Evolutionary conservation across 1,139 yeast genomes (phyloP).

Genomic region (Blastobotrys persicus): DNA sequence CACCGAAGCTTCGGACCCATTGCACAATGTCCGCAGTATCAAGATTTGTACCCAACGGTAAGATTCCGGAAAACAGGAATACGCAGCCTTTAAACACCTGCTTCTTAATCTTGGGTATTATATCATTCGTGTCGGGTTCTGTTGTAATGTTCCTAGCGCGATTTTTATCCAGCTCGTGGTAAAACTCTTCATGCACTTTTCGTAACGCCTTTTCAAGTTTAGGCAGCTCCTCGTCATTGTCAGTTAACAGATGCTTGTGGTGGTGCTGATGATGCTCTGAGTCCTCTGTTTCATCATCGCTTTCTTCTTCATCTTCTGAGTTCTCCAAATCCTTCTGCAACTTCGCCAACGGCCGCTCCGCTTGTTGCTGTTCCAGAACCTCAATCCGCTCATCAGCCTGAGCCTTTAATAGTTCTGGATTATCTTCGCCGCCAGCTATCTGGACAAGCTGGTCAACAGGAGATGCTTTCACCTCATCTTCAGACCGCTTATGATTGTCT

Average conservation of each 20-base stretch:
- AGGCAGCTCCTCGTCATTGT: conserved; percentile 75
- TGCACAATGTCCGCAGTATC: conserved; percentile 74
- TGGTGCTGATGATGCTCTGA: conserved; percentile 10
- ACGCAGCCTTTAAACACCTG: conserved; percentile 66
- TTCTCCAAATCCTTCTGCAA: conserved; percentile 73
- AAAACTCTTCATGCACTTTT: conserved; percentile 66
- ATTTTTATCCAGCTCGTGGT: conserved; percentile 43
- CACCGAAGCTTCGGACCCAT: conserved; percentile 94
- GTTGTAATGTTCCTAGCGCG: not conserved
- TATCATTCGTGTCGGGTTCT: conserved; percentile 39
- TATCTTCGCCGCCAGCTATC: conserved; percentile 29
- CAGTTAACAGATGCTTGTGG: conserved; percentile 53
- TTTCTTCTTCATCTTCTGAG: conserved; percentile 28
- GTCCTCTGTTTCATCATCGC: conserved; percentile 25
- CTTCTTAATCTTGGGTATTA: conserved; percentile 71
- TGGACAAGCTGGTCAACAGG: conserved; percentile 29
- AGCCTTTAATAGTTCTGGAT: conserved; percentile 28
- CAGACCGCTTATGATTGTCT: conserved; percentile 5
- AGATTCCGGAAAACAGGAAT: conserved; percentile 79
- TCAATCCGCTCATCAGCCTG: conserved; percentile 52
- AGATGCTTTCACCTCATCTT: conserved; percentile 14
- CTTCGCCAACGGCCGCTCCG: conserved; percentile 78
- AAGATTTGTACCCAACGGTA: conserved; percentile 72
- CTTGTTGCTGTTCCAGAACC: conserved; percentile 63
- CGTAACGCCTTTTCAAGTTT: conserved; percentile 62